Conservation (phyloP, 2,329 filamentous ascomycete species). For the Penicillium palitans region DNA sequence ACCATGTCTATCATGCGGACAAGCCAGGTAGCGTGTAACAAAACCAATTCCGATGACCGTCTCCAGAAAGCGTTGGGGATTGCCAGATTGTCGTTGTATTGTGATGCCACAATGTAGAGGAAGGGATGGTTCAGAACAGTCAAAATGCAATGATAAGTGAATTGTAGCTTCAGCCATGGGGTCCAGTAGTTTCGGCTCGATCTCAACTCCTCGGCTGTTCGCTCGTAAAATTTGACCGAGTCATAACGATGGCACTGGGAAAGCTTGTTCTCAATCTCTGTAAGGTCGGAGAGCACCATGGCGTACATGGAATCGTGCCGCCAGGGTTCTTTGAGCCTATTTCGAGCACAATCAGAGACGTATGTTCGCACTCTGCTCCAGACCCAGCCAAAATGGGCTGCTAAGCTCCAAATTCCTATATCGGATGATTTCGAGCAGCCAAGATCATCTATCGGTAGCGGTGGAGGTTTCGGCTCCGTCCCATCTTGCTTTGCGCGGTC, state of each 20-base stretch:
- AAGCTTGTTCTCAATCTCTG: slow-evolving; percentile 49
- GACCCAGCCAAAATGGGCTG: slow-evolving; percentile 53
- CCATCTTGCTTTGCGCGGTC: slow-evolving; percentile 27
- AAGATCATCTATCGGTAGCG: slow-evolving; percentile 48
- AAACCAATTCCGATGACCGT: slow-evolving; percentile 52
- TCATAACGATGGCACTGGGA: slow-evolving; percentile 56
- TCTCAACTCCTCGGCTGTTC: slow-evolving; percentile 49
- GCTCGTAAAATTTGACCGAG: slow-evolving; percentile 55
- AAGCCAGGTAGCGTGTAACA: slow-evolving; percentile 57
- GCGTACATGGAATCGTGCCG: slow-evolving; percentile 55
- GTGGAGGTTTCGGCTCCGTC: slow-evolving; percentile 40
- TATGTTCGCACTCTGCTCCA: slow-evolving; percentile 51
- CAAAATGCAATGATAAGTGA: slow-evolving; percentile 55
- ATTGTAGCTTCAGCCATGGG: slow-evolving; percentile 55
- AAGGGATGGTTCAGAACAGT: slow-evolving; percentile 57
- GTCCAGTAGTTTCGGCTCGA: slow-evolving; percentile 52
- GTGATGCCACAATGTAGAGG: slow-evolving; percentile 54
- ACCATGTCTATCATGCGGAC: slow-evolving; percentile 58
- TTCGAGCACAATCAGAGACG: slow-evolving; percentile 51
- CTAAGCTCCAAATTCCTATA: slow-evolving; percentile 54
- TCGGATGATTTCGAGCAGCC: slow-evolving; percentile 45
- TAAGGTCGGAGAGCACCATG: slow-evolving; percentile 53
- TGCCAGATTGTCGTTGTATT: slow-evolving; percentile 53
- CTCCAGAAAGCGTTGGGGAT: slow-evolving; percentile 59
- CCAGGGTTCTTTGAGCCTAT: slow-evolving; percentile 54